Evolutionary conservation across 495 filamentous ascomycete genomes (phyloP).

Genomic region (Penicillium pancosmium): DNA sequence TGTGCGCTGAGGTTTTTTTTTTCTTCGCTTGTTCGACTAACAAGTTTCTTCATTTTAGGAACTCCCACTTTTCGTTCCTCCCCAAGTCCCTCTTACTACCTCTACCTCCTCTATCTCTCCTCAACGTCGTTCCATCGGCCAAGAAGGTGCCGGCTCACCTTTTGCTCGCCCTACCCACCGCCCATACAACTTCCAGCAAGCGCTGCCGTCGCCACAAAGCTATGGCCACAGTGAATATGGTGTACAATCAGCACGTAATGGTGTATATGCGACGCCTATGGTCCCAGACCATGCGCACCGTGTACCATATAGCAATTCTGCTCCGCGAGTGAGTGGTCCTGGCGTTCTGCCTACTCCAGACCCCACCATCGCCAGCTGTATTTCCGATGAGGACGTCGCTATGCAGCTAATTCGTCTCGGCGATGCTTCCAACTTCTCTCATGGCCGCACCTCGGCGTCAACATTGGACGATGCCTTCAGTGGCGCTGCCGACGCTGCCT

Average conservation of each 20-base stretch:
- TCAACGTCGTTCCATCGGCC: conserved; percentile 69
- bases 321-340: conserved; percentile 43
- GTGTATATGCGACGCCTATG: conserved; percentile 56
- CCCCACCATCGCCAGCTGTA: conserved; percentile 89
- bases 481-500: conserved; percentile 81
- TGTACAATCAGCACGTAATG: conserved; percentile 37
- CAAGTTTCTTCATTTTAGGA: conserved; percentile 60
- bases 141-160: conserved; percentile 64
- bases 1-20: conserved; percentile 16
- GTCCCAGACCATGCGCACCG: conserved; percentile 64
- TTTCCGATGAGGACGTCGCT: conserved; percentile 97
- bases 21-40: conserved; percentile 13
- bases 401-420: conserved; percentile 93
- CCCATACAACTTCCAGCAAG: conserved; percentile 69
- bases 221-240: conserved; percentile 61
- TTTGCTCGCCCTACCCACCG: conserved; percentile 73
- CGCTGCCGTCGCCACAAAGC: conserved; percentile 77
- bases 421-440: conserved; percentile 86
- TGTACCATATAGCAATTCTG: conserved; percentile 51
- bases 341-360: conserved; percentile 89
- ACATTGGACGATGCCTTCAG: conserved; percentile 91
- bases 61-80: conserved; percentile 90
- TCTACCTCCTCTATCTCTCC: conserved; percentile 93
- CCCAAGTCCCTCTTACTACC: conserved; percentile 83
- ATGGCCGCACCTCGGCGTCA: conserved; percentile 89